A percentile compares a stretch with the other conserved stretches of the same genome.
These are phyloP conservation scores for Helianthus tuberosus DNA, from an alignment of 129 eudicot genomes.

Conservation along the genomic window DNA sequence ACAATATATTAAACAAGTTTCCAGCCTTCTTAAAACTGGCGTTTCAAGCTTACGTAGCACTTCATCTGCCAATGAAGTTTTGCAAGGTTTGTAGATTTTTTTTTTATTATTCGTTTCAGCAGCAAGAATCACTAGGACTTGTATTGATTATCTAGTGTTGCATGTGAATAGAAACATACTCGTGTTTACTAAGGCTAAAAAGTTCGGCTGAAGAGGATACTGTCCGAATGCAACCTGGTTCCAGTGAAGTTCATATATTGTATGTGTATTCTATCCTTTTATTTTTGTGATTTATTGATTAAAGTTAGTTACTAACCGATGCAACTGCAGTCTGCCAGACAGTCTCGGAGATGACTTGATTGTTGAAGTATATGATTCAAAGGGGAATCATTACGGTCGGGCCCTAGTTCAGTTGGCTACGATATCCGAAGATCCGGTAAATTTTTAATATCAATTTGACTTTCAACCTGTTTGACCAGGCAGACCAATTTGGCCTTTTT, in stretches of 20 bases:
- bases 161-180: slow-evolving; percentile 54
- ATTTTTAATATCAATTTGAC: not conserved
- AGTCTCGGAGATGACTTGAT: slow-evolving; percentile 77
- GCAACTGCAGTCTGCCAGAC: slow-evolving; percentile 75
- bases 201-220: slow-evolving; percentile 75
- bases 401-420: slow-evolving; percentile 76
- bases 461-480: not conserved
- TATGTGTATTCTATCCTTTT: slow-evolving; percentile 43
- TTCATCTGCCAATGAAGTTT: slow-evolving; percentile 64
- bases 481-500: too few relatives aligned
- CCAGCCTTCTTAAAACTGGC: slow-evolving; percentile 74
- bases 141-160: not conserved
- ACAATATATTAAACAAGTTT: slow-evolving; percentile 71
- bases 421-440: slow-evolving; percentile 76
- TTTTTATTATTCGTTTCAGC: not conserved
- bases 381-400: slow-evolving; percentile 68
- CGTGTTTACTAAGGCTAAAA: slow-evolving; percentile 69
- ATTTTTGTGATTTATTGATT: not conserved
- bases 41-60: slow-evolving; percentile 65
- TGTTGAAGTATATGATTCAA: slow-evolving; percentile 68
- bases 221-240: slow-evolving; percentile 81
- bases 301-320: slow-evolving; percentile 34
- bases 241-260: slow-evolving; percentile 78
- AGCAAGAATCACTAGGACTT: not conserved
- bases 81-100: slow-evolving; percentile 56